Percentiles rank a stretch among this genome's conserved stretches.
phyloP scores from a whole-genome alignment of 495 filamentous ascomycete species.

The Podospora appendiculata region DNA sequence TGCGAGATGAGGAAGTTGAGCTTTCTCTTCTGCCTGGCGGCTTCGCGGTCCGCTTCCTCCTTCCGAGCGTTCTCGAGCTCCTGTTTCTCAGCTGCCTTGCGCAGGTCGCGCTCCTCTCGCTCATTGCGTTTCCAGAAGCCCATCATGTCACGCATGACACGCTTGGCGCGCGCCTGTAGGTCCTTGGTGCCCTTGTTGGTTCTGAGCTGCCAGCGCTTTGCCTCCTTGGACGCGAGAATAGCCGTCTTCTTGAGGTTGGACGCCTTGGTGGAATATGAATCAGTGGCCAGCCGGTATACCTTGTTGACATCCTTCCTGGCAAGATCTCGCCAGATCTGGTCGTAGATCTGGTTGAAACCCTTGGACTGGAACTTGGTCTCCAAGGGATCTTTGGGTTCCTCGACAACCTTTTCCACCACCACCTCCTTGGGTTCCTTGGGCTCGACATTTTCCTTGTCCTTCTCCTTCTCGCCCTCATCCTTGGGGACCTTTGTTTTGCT shows the following conservation, averaged over 20 bases:
- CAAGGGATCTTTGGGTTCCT: slow-evolving; percentile 39
- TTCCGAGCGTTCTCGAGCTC: slow-evolving; percentile 95
- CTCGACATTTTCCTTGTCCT: slow-evolving; percentile 40
- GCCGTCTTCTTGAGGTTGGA: slow-evolving; percentile 97
- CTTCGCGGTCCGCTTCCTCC: slow-evolving; percentile 93
- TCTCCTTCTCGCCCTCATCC: slow-evolving; percentile 30
- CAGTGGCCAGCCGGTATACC: slow-evolving; percentile 75
- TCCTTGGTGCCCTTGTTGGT: slow-evolving; percentile 99
- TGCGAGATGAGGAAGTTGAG: slow-evolving; percentile 99
- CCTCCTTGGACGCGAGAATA: slow-evolving; percentile 94
- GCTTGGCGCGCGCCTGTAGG: slow-evolving; percentile 91
- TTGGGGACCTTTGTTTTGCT: slow-evolving; percentile 29
- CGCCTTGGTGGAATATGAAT: slow-evolving; percentile 72
- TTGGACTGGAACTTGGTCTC: slow-evolving; percentile 70
- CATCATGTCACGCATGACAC: slow-evolving; percentile 99
- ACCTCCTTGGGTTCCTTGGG: slow-evolving; percentile 53
- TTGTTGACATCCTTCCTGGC: slow-evolving; percentile 90
- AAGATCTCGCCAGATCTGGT: slow-evolving; percentile 96
- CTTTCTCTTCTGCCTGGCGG: slow-evolving; percentile 94
- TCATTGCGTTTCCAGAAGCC: slow-evolving; percentile 99
- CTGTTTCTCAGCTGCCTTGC: slow-evolving; percentile 89
- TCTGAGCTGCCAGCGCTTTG: slow-evolving; percentile 89
- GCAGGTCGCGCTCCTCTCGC: slow-evolving; percentile 88
- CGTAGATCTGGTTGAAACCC: slow-evolving; percentile 93
- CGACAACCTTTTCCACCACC: slow-evolving; percentile 60